Evolutionary conservation across 2,329 filamentous ascomycete genomes (phyloP), one percentile per base, ranked within the genome.

Genomic region (Ceratocystis ficicola): DNA sequence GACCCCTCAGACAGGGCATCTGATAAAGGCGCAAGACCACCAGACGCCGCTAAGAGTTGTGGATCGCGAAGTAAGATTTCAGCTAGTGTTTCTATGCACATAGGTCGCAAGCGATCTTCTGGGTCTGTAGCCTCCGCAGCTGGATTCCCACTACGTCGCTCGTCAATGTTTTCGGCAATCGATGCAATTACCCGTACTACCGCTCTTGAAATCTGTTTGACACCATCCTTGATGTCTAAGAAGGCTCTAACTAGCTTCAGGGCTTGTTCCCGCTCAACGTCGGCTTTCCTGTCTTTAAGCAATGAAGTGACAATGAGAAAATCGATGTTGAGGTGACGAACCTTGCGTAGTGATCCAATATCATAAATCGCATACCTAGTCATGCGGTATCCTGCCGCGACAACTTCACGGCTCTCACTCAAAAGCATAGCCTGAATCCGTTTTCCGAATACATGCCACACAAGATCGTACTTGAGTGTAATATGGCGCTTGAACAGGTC

Each of bases 171-270:
- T 72, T 96, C 91, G 36, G 94, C 93, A 62, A 97, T 87, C 3
- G 94, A 89, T 41, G 94, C 90, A 66, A 99, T 86, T 5, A 93
- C 94, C 65, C 94, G 85, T 6, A 95, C 88, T 22, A 99, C 86
- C 0, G 90, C 87, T 67, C 89, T 83, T 1, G 94, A 95, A 44
- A 99, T 83, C 73, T 99, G 93, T 69, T 84, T 83, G 7, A 95
- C 86, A 10, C 94, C 94, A 69, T 91, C 90, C 73, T 96, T 96
- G 69, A 97, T 90, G 73, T 99, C 94, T 2, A 99, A 79, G 72
- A 99, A 99, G 8, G 92, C 90, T 67, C 94, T 85, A 30, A 97
- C 87, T 73, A 99, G 96, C 74, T 99, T 99, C 71, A 99, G 79
- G 12, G 94, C 94, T 76, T 99, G 94, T 75, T 99, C 94, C 65